phyloP scores from a whole-genome alignment of 768 basidiomycete genomes.

The Phlebiopsis gigantea region DNA sequence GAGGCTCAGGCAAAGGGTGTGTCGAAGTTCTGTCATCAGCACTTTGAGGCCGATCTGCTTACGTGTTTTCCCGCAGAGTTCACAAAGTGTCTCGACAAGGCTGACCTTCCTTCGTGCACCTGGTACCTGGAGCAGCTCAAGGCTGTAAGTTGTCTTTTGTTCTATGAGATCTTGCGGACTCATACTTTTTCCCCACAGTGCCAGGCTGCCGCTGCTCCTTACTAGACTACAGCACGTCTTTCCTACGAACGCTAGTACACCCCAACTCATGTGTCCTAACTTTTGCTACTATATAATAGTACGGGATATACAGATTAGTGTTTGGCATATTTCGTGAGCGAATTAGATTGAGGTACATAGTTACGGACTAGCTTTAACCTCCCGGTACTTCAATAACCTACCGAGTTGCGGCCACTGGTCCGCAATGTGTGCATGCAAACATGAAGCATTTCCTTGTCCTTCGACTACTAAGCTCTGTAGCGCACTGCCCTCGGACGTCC shows the following conservation, averaged over 20 bases:
- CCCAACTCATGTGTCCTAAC: not conserved
- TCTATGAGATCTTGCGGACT: slow-evolving; percentile 7
- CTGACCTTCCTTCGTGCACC: slow-evolving; percentile 70
- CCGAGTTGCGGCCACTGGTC: not conserved
- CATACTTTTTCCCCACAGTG: slow-evolving; percentile 45
- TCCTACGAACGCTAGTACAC: not conserved
- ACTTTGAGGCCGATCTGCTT: not conserved
- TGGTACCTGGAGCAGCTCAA: slow-evolving; percentile 90
- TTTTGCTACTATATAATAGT: not conserved
- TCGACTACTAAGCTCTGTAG: slow-evolving; percentile 13
- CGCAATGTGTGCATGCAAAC: not conserved
- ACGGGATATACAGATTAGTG: not conserved
- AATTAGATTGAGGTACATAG: not conserved
- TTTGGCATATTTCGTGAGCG: not conserved
- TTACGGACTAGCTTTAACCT: not conserved
- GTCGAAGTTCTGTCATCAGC: slow-evolving; percentile 16
- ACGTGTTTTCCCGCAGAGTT: slow-evolving; percentile 48
- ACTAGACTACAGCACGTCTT: slow-evolving; percentile 24
- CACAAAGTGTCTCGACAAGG: slow-evolving; percentile 79
- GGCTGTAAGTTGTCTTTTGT: slow-evolving; percentile 51
- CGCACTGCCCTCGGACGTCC: not conserved
- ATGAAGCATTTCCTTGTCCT: slow-evolving; percentile 8
- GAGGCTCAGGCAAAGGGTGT: slow-evolving; percentile 78
- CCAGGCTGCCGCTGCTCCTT: slow-evolving; percentile 68
- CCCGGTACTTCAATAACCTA: not conserved